Percentiles rank a stretch among this genome's conserved stretches.
Evolutionary conservation across 73 alveolate species (phyloP).

Genomic region (Halteria grandinella): DNA sequence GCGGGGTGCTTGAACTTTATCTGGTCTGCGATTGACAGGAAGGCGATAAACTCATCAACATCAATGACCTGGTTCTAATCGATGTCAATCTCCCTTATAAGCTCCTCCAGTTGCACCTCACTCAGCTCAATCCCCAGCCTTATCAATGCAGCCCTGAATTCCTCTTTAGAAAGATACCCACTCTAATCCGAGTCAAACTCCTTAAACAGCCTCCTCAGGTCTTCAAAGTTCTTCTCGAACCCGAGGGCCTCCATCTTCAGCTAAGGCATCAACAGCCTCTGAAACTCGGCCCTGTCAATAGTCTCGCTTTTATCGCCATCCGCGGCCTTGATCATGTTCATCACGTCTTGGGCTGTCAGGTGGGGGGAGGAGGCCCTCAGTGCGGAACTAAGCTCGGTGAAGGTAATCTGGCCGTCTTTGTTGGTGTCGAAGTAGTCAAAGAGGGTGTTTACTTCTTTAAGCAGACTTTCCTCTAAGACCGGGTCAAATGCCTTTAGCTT

Average conservation of each 20-base stretch:
- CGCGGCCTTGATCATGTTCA: conserved; percentile 28
- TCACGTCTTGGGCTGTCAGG: conserved; percentile 8
- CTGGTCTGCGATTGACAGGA: conserved; percentile 32
- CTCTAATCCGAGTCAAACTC: conserved; percentile 58
- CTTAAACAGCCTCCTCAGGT: conserved; percentile 52
- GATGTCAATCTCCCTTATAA: conserved; percentile 38
- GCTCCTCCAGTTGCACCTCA: conserved; percentile 30
- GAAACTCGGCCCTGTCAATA: conserved; percentile 43
- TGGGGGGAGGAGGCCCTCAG: neutral
- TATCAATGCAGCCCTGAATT: conserved; percentile 4
- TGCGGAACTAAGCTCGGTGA: conserved; percentile 10
- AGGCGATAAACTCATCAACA: conserved; percentile 49
- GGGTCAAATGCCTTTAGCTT: conserved; percentile 17
- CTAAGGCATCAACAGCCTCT: conserved; percentile 40
- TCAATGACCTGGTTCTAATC: conserved; percentile 52
- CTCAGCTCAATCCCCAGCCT: conserved; percentile 21
- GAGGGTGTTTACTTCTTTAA: conserved; percentile 11
- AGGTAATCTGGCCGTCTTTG: conserved; percentile 4
- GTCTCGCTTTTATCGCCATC: conserved; percentile 33
- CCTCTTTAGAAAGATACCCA: conserved; percentile 41
- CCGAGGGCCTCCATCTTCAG: conserved; percentile 51
- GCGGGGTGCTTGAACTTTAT: conserved; percentile 35
- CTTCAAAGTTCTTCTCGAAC: conserved; percentile 56
- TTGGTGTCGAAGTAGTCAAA: conserved; percentile 30
- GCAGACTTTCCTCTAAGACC: conserved; percentile 25